Percentiles rank a stretch among this genome's conserved stretches.
Conservation (phyloP, 768 basidiomycete genomes). For the Paxillus rubicundulus region DNA sequence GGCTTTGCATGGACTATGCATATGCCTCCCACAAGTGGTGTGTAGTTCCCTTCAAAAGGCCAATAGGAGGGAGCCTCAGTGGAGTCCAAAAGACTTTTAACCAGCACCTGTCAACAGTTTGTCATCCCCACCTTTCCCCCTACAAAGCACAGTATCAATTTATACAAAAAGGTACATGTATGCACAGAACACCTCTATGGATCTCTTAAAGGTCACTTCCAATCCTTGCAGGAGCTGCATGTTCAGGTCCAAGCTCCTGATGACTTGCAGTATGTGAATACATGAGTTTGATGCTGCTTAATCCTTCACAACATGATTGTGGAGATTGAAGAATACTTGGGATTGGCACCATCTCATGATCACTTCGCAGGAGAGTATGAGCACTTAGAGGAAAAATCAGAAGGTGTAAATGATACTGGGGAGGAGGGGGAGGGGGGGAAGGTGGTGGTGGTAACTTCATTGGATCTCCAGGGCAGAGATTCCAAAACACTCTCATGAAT, state of each 20-base stretch:
- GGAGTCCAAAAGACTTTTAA: constrained; percentile 19
- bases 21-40: constrained; percentile 17
- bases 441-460: too few species aligned
- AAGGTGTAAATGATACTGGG: background rate
- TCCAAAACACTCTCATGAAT: too few species aligned
- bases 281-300: constrained; percentile 7
- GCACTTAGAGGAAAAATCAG: background rate
- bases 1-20: constrained; percentile 13
- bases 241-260: constrained; percentile 5
- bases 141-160: too few species aligned
- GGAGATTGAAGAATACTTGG: constrained; percentile 9
- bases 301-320: constrained; percentile 14
- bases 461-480: too few species aligned
- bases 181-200: constrained; percentile 14
- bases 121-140: too few species aligned
- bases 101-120: constrained; percentile 4
- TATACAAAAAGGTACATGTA: constrained; percentile 25
- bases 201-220: constrained; percentile 14
- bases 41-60: constrained; percentile 25
- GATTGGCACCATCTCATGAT: background rate
- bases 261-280: constrained; percentile 1
- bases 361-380: background rate
- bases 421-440: background rate
- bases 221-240: constrained; percentile 4
- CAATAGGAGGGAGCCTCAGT: constrained; percentile 9